Evolutionary conservation across 139 green algal species (phyloP), one percentile per base, ranked within the genome.

Genomic region (Chlamydomonas sphaeroides): DNA sequence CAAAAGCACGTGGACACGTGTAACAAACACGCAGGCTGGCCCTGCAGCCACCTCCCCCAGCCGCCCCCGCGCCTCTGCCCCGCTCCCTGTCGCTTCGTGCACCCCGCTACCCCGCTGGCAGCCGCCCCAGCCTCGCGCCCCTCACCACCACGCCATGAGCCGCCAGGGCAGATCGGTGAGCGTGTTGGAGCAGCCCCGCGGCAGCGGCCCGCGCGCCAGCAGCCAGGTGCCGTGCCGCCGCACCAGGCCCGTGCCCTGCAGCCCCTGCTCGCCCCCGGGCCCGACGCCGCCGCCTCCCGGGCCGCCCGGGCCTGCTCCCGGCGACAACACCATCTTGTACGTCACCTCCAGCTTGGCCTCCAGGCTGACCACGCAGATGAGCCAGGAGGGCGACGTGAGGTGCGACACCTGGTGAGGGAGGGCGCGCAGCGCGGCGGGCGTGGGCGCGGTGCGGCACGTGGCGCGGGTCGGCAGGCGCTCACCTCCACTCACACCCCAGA

Each of bases 161-260:
- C 51, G 51, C 79, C 79, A 85, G 4, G 39, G 56, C 8, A n/a
- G n/a, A 57, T 70, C 38, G 33, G n/a, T n/a, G n/a, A 85, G 79
- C 23, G 7, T 61, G 20, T 36, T 20, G 30, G 25, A 25, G 28
- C 26, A n/a, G 2, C 79, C 79, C n/a, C 23, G 33, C 10, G 79
- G 79, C 79, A 85, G 68, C 41, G 79, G 79, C 23, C 79, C 79
- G 3, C 79, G 67, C n/a, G 68, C 79, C 30, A 79, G n/a, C 56
- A 85, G 59, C 79, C 79, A 85, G 2, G 41, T 65, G 8, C 79
- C 79, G 36, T 5, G 25, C 39, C 68, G 51, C 42, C 38, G 53
- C 53, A 85, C 67, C 42, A n/a, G 17, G 10, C 18, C 26, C 17
- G 5, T 45, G 20, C 26, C 45, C 33, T 11, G 32, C 51, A 26